These are phyloP conservation scores for Phaeosphaeria sp. DNA, from an alignment of 2,329 filamentous ascomycete species.

Conservation along the genomic window DNA sequence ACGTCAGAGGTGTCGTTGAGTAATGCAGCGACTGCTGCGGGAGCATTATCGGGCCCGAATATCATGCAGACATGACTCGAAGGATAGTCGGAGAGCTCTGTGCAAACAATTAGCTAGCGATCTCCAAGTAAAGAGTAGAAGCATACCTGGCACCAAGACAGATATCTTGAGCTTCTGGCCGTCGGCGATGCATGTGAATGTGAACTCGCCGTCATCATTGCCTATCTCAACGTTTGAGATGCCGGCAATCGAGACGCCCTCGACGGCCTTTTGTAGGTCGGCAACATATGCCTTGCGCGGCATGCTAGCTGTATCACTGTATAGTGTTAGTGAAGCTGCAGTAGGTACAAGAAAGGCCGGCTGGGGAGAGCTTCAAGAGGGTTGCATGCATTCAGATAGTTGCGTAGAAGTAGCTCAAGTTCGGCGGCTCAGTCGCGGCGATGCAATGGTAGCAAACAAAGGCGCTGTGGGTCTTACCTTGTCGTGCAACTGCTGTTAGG, in stretches of 20 bases:
- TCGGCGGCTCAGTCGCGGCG: background rate
- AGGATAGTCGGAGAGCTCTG: slow-evolving; percentile 68
- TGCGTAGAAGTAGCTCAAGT: background rate
- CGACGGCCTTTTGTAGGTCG: slow-evolving; percentile 59
- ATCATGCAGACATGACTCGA: slow-evolving; percentile 63
- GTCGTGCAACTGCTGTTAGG: background rate
- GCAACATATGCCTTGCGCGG: slow-evolving; percentile 68
- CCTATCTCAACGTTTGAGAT: slow-evolving; percentile 65
- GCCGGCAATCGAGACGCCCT: slow-evolving; percentile 49
- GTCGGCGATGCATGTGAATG: slow-evolving; percentile 57
- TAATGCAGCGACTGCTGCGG: slow-evolving; percentile 49
- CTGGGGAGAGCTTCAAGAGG: background rate
- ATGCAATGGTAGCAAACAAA: background rate
- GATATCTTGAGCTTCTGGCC: slow-evolving; percentile 46
- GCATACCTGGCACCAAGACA: slow-evolving; percentile 42
- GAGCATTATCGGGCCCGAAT: slow-evolving; percentile 58
- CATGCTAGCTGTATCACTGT: slow-evolving; percentile 56
- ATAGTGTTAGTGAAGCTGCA: background rate
- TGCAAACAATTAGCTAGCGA: background rate
- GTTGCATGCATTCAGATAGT: background rate
- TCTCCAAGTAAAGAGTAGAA: background rate
- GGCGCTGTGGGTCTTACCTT: background rate
- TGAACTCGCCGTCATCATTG: slow-evolving; percentile 75
- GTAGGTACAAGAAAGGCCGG: background rate
- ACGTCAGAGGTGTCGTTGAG: slow-evolving; percentile 55